Evolutionary conservation across 83 land plant genomes (phyloP).

Genomic region (Picea abies): DNA sequence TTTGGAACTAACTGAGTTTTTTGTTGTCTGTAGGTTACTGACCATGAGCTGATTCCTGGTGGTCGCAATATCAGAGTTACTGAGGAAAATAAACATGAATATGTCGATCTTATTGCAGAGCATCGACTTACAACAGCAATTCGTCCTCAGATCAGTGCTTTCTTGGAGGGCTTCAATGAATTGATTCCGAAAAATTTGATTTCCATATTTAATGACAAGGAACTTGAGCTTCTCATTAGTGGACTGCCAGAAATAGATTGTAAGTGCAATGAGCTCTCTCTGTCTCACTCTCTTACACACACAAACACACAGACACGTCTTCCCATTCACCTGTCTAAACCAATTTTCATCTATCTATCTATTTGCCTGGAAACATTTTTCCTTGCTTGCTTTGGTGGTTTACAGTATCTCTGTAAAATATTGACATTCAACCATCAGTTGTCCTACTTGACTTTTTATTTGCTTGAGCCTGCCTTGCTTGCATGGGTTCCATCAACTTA

Average conservation of each 20-base stretch:
- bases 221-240: conserved; percentile 94
- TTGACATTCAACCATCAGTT: too few species aligned
- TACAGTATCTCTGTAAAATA: too few species aligned
- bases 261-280: conserved; percentile 38
- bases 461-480: too few species aligned
- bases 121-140: conserved; percentile 97
- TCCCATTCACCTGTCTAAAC: too few species aligned
- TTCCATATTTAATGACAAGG: conserved; percentile 97
- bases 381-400: too few species aligned
- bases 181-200: conserved; percentile 82
- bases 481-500: too few species aligned
- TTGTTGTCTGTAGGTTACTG: conserved; percentile 76
- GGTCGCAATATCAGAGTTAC: conserved; percentile 96
- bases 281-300: neutral
- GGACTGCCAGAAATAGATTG: conserved; percentile 99
- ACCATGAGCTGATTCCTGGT: conserved; percentile 91
- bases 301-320: neutral
- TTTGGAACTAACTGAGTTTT: neutral
- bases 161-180: conserved; percentile 96
- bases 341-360: too few species aligned
- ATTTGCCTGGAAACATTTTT: too few species aligned
- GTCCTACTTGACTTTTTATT: too few species aligned
- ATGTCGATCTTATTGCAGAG: conserved; percentile 94
- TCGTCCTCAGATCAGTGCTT: conserved; percentile 97
- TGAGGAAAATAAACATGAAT: conserved; percentile 97